Conservation (phyloP, 805 yeast species). For the Saccharomycopsis sp. region DNA sequence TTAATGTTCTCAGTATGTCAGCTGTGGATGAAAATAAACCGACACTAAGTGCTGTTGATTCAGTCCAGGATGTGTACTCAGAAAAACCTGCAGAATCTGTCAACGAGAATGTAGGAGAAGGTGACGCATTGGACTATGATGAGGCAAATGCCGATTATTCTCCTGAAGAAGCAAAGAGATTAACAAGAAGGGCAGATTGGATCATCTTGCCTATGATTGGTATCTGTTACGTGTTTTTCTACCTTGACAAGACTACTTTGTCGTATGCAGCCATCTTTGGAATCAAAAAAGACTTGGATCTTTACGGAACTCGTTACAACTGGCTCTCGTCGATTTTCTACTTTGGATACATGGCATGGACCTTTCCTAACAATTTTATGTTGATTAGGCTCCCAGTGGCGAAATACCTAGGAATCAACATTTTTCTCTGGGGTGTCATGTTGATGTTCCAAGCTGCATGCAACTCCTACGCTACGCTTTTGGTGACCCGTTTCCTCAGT, state of each 20-base stretch:
- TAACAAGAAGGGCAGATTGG: slow-evolving; percentile 35
- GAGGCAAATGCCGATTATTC: slow-evolving; percentile 25
- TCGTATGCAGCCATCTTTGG: slow-evolving; percentile 44
- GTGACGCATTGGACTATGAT: not conserved
- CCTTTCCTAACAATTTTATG: slow-evolving; percentile 30
- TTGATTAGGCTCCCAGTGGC: slow-evolving; percentile 34
- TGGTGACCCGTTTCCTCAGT: slow-evolving; percentile 26
- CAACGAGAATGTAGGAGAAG: not conserved
- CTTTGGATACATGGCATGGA: slow-evolving; percentile 40
- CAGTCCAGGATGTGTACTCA: not conserved
- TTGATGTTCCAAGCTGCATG: slow-evolving; percentile 31
- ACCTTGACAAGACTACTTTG: slow-evolving; percentile 37
- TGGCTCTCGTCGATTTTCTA: slow-evolving; percentile 38
- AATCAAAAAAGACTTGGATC: slow-evolving; percentile 32
- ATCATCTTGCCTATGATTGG: slow-evolving; percentile 34
- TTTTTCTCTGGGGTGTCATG: slow-evolving; percentile 33
- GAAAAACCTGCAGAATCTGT: not conserved
- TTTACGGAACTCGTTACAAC: slow-evolving; percentile 35
- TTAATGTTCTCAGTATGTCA: not conserved
- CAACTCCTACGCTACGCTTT: slow-evolving; percentile 37
- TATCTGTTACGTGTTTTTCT: slow-evolving; percentile 33
- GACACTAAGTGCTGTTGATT: not conserved
- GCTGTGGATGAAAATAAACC: not conserved
- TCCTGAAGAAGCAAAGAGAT: slow-evolving; percentile 35
- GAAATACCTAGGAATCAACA: slow-evolving; percentile 30